Evolutionary conservation across 768 basidiomycete genomes (phyloP).

Genomic region (Lactarius sanguifluus): DNA sequence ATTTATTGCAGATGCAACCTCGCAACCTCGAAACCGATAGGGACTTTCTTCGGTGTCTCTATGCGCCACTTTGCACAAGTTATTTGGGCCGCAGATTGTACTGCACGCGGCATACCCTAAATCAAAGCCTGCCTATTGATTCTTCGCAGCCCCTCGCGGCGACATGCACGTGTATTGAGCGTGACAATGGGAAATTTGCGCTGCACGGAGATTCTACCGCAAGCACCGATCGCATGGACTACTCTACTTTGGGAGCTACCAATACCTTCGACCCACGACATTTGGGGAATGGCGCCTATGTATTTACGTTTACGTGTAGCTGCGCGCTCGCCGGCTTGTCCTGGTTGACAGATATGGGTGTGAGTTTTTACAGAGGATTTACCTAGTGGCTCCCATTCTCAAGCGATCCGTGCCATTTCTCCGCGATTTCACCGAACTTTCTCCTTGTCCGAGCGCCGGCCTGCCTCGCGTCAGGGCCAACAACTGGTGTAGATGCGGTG

Average conservation of each 20-base stretch:
- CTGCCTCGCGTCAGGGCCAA: background rate
- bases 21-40: background rate
- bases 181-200: background rate
- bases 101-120: background rate
- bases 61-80: background rate
- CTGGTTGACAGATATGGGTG: background rate
- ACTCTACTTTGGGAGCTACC: background rate
- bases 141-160: background rate
- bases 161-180: background rate
- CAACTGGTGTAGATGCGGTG: background rate
- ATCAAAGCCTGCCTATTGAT: background rate
- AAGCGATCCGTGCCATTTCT: background rate
- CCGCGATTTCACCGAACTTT: slow-evolving; percentile 19
- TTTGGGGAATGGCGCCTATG: background rate
- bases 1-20: background rate
- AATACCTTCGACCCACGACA: background rate
- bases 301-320: background rate
- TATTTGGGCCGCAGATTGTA: background rate
- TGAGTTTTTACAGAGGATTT: too few relatives aligned
- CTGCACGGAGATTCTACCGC: background rate
- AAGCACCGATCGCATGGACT: background rate
- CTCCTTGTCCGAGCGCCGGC: background rate
- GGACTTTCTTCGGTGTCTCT: background rate
- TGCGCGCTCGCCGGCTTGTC: background rate
- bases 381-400: background rate